Percentiles rank a stretch among this genome's conserved stretches.
phyloP scores from a whole-genome alignment of 2,329 filamentous ascomycete species.

The Fusarium sp. region DNA sequence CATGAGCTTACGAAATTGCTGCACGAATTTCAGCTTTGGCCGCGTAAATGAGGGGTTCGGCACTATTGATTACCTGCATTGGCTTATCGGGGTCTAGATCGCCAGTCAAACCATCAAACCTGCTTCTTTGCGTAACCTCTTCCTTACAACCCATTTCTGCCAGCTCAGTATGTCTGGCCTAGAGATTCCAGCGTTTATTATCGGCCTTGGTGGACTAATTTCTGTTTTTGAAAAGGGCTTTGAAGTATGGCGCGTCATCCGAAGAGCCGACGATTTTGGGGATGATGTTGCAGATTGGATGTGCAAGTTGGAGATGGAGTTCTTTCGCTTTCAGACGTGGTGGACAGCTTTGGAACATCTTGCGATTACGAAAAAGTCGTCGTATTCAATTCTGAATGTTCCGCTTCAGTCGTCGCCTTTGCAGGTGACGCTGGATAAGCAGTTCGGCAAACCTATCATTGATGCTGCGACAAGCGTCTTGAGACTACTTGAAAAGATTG shows the following conservation, averaged over 20 bases:
- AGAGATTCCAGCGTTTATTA: background rate
- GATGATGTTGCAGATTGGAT: conserved; percentile 1
- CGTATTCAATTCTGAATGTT: background rate
- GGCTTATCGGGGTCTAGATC: background rate
- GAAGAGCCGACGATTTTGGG: background rate
- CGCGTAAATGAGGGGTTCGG: background rate
- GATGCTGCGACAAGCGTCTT: background rate
- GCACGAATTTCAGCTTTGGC: background rate
- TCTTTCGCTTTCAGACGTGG: background rate
- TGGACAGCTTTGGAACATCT: conserved; percentile 2
- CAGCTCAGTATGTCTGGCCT: background rate
- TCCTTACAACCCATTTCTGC: background rate
- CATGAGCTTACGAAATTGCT: background rate
- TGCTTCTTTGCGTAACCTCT: background rate
- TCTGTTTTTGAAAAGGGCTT: background rate
- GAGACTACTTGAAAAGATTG: background rate
- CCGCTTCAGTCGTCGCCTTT: background rate
- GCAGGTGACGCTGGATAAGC: background rate
- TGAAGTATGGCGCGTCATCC: background rate
- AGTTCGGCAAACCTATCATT: background rate
- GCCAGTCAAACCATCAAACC: background rate
- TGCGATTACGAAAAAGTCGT: background rate
- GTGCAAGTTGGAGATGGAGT: conserved; percentile 9
- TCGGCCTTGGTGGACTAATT: background rate
- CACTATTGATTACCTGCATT: background rate